Evolutionary conservation across 148 eudicot species (phyloP).

Genomic region (Simmondsia chinensis): DNA sequence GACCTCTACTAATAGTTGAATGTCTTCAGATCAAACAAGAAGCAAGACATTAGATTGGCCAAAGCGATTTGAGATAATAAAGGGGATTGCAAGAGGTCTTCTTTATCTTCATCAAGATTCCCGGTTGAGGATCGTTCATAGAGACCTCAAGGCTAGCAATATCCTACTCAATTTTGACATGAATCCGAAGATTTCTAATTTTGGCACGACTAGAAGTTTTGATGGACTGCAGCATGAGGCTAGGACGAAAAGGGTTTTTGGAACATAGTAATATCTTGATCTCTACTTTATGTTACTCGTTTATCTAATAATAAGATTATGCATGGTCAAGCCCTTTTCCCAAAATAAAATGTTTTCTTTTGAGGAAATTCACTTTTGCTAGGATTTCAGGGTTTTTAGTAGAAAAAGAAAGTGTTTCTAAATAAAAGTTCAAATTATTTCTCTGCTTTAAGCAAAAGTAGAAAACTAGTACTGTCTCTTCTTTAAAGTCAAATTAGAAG

Average conservation of each 20-base stretch:
- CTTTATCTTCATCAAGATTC: conserved; percentile 25
- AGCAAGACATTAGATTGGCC: conserved; percentile 12
- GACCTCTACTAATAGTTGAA: no score
- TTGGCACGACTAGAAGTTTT: conserved; percentile 20
- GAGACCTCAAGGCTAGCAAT: conserved; percentile 24
- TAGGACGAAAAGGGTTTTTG: conserved; percentile 13
- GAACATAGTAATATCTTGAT: conserved; percentile 23
- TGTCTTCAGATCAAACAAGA: neutral
- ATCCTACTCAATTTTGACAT: conserved; percentile 14
- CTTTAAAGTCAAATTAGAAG: no score
- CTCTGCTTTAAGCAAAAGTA: no score
- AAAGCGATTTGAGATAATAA: conserved; percentile 12
- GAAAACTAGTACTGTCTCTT: no score
- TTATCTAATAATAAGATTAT: no score
- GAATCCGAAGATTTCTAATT: conserved; percentile 25
- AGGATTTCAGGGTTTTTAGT: no score
- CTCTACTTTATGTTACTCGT: conserved; percentile 19
- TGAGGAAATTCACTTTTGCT: no score
- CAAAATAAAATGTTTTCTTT: no score
- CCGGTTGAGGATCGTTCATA: no score
- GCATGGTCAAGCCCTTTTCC: no score
- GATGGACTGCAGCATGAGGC: conserved; percentile 11
- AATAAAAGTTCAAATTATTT: no score
- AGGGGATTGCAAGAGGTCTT: conserved; percentile 19
- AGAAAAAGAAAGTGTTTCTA: no score